Evolutionary conservation across 78 protist genomes (phyloP), one percentile per base, ranked within the genome.

Genomic region (Dictyostelium brefeldianum): DNA sequence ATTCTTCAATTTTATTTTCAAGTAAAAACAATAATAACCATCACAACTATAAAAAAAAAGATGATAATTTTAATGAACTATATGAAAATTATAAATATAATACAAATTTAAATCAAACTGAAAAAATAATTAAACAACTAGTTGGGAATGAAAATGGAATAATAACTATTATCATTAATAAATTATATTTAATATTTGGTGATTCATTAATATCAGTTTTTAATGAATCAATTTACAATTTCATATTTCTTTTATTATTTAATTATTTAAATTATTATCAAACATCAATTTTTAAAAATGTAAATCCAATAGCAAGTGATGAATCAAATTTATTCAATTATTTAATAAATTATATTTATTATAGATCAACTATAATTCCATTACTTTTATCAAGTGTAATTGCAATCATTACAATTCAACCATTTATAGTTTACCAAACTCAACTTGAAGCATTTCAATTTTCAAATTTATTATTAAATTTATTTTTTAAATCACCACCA

Each of bases 351-450:
- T 80, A 80, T 46, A 10, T 80, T n/a, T 46, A 36, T 56, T 80
- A 80, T 47, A 80, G 87, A 80, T 80, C 87, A 80, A 69, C 87
- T 22, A 14, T 80, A 15, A 17, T 80, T 46, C 57, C 41, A 56
- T 80, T 80, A 80, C 10, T 80, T 46, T 22, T 62, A 6, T 80
- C 87, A 80, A 80, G 87, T 62, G 15, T 80, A 18, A 8, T 87
- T 25, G 74, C 85, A 46, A 79, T 87, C 5, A 1, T 53, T 20
- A 12, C 65, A 10, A 87, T 84, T 12, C 83, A 87, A 12, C 78
- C 48, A 14, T 5, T 77, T 0, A 7, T 51, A 9, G 79, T 87
- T 0, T 77, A 64, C 27, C 93, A 87, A 77, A 87, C 78, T 27
- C 93, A 87, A 78, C 20, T 77, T 5, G 62, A 77, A 64, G 47